Conservation (phyloP, 1,139 yeast genomes). For the Suhomyces taliae region DNA sequence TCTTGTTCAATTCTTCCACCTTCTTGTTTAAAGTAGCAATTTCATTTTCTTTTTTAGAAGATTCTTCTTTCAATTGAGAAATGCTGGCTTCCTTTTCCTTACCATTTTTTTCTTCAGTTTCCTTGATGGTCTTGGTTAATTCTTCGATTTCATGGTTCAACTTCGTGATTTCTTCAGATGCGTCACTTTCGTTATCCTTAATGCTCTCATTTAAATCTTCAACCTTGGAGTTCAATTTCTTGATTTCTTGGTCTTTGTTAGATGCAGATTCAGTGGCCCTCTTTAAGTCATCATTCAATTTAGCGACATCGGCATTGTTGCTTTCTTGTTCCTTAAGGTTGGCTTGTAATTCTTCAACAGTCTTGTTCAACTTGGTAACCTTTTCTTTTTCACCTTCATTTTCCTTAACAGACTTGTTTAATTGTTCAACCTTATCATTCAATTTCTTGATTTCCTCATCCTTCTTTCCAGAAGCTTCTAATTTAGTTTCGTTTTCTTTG, state of each 20-base stretch:
- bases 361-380: neutral
- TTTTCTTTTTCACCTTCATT: neutral
- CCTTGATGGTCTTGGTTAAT: neutral
- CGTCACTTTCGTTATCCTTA: neutral
- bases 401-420: neutral
- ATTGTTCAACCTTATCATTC: neutral
- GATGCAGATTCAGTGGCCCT: neutral
- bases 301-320: neutral
- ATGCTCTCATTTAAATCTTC: neutral
- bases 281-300: neutral
- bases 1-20: neutral
- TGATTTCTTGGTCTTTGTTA: neutral
- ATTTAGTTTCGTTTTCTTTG: neutral
- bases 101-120: neutral
- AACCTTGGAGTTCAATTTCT: neutral
- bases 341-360: neutral
- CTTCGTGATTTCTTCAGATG: neutral
- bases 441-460: neutral
- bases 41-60: neutral
- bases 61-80: neutral
- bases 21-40: neutral
- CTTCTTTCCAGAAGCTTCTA: conserved; percentile 1
- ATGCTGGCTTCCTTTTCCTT: neutral
- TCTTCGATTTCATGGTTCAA: neutral
- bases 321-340: neutral